Evolutionary conservation across 2,329 filamentous ascomycete genomes (phyloP), one percentile per base, ranked within the genome.

Genomic region (Graphiopsis chlorocephala): DNA sequence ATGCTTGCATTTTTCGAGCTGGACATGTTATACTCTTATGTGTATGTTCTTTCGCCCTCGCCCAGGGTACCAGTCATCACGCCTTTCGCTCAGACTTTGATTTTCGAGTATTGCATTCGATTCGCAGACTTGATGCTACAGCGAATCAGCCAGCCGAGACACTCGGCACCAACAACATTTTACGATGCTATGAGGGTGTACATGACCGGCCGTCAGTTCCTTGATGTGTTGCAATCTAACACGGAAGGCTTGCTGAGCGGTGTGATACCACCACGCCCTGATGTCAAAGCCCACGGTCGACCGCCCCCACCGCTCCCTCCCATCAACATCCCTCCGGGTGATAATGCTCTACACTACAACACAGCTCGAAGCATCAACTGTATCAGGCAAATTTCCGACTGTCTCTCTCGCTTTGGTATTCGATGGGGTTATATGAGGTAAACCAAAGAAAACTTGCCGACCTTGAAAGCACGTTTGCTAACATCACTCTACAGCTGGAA

Each of bases 1-100:
- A 88, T 93, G 68, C 85, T 88, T 45, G 85, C 90, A 56, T 86
- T 93, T 68, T 96, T 97, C 73, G 90, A 95, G 68, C 86, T 97
- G 17, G 95, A 99, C 74, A 79, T 96, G 48, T 85, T 94, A 55
- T 98, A 97, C 79, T 96, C 92, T 73, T 95, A 92, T 71, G 90
- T 97, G 26, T 92, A 97, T 75, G 91, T 94, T 64, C 84, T 97
- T 8, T 92, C 92, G 0, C 92, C 93, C 0, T 93, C 90, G 38
- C 86, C 88, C 1, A 84, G 90, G 53, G 87, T 90, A 3, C 90
- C 91, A 0, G 82, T 85, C 25, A 87, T 93, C 58, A 89, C 87
- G 3, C 86, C 92, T 53, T 92, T 94, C 74, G 90, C 89, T 42
- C 90, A 92, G 67, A 83, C 88, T 31, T 82, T 96, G 26, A 91